Evolutionary conservation across 208 protist species (phyloP).

Genomic region (Angomonas ambiguus): DNA sequence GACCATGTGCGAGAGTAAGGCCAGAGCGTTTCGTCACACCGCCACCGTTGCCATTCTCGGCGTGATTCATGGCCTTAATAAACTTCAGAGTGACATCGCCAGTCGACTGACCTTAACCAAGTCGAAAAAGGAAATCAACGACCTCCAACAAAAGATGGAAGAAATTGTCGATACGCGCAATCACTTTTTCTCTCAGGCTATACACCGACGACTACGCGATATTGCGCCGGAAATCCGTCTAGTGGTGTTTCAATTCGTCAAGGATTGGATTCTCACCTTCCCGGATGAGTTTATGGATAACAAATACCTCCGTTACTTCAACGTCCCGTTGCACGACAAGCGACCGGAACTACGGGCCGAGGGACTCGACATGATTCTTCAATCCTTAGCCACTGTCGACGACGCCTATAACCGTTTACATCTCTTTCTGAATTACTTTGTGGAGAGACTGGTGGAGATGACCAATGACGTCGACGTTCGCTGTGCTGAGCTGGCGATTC

Average conservation of each 20-base stretch:
- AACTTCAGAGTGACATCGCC: conserved; percentile 40
- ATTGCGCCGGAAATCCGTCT: conserved; percentile 81
- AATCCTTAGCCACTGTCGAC: conserved; percentile 43
- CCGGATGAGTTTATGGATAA: conserved; percentile 80
- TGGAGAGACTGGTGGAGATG: conserved; percentile 78
- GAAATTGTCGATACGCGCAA: conserved; percentile 48
- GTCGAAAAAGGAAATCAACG: conserved; percentile 44
- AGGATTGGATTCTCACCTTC: conserved; percentile 69
- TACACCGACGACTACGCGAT: conserved; percentile 84
- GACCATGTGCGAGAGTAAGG: conserved; percentile 88
- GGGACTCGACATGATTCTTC: conserved; percentile 71
- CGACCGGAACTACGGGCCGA: conserved; percentile 69
- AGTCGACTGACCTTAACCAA: conserved; percentile 32
- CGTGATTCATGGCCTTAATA: conserved; percentile 71
- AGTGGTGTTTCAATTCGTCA: conserved; percentile 58
- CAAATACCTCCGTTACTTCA: conserved; percentile 89
- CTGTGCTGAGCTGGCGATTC: conserved; percentile 83
- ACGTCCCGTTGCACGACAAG: conserved; percentile 88
- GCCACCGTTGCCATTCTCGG: conserved; percentile 61
- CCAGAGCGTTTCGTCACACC: conserved; percentile 81
- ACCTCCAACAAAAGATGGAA: conserved; percentile 40
- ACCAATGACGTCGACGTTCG: conserved; percentile 73
- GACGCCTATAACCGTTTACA: conserved; percentile 70
- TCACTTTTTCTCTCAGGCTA: conserved; percentile 76
- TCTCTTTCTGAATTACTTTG: conserved; percentile 84